Conservation (phyloP, 768 basidiomycete species). For the Termitomyces sp. region DNA sequence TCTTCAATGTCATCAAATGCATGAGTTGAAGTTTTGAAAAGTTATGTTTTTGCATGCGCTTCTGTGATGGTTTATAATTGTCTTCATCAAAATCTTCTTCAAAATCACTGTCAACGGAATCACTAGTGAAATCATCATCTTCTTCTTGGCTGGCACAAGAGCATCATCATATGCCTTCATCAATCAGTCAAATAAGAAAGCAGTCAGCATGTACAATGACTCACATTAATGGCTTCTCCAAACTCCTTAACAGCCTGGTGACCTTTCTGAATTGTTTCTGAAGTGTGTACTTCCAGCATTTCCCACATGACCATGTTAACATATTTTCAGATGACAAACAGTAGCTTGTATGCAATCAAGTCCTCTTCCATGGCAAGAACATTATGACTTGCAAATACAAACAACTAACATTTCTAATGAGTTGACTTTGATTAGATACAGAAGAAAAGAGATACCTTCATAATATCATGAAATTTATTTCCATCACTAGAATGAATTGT, state of each 20-base stretch:
- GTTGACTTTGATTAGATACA: no score
- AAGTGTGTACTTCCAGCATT: neutral
- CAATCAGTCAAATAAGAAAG: neutral
- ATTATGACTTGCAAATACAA: slow-evolving; percentile 1
- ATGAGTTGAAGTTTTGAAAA: no score
- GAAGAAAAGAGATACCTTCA: no score
- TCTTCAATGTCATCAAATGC: no score
- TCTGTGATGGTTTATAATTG: no score
- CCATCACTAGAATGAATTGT: neutral
- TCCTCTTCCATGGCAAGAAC: neutral
- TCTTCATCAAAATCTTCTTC: no score
- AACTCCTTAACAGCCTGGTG: neutral
- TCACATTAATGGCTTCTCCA: neutral
- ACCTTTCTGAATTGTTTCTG: neutral
- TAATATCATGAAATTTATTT: neutral
- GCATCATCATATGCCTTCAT: slow-evolving; percentile 22
- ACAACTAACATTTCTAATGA: neutral
- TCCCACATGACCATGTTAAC: no score
- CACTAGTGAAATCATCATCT: no score
- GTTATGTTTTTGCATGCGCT: no score
- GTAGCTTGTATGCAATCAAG: neutral
- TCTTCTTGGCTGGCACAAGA: no score
- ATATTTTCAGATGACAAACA: neutral
- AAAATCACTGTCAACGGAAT: no score
- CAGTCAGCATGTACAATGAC: neutral